Evolutionary conservation across 169 alveolate genomes (phyloP).

Genomic region (Cryptosporidium ubiquitum): DNA sequence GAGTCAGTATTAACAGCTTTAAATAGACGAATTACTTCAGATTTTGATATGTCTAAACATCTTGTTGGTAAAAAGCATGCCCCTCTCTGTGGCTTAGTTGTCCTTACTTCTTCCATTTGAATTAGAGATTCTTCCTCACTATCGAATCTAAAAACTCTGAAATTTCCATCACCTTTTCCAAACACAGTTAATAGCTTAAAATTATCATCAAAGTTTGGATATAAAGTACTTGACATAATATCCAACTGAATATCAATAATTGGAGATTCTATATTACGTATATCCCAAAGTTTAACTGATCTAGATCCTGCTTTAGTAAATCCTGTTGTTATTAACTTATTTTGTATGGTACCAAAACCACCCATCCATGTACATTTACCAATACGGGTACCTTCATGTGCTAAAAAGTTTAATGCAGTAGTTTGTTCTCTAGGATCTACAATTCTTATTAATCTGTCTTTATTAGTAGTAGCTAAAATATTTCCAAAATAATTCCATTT

Average conservation of each 20-base stretch:
- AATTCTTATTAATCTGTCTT: constrained; percentile 40
- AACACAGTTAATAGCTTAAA: constrained; percentile 48
- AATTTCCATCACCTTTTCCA: constrained; percentile 73
- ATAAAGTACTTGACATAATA: constrained; percentile 70
- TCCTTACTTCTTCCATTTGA: constrained; percentile 47
- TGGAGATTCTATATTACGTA: constrained; percentile 20
- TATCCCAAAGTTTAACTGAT: constrained; percentile 67
- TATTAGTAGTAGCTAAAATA: constrained; percentile 37
- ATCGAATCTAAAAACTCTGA: constrained; percentile 53
- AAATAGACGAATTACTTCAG: constrained; percentile 52
- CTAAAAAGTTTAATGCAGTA: constrained; percentile 3
- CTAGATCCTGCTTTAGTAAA: constrained; percentile 60
- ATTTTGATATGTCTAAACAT: constrained; percentile 20
- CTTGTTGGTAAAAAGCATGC: constrained; percentile 59
- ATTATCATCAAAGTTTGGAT: constrained; percentile 45
- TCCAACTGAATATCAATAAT: constrained; percentile 43
- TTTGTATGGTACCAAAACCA: constrained; percentile 54
- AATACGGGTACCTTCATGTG: constrained; percentile 73
- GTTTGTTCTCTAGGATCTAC: constrained; percentile 63
- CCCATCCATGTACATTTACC: constrained; percentile 72
- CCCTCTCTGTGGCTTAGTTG: constrained; percentile 70
- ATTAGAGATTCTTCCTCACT: constrained; percentile 15
- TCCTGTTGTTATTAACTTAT: constrained; percentile 54
- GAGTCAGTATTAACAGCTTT: constrained; percentile 48
- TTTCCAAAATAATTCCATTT: constrained; percentile 66